Base-by-base conservation (phyloP, 495 filamentous ascomycete species). In the Parachaetomium inaequale region DNA sequence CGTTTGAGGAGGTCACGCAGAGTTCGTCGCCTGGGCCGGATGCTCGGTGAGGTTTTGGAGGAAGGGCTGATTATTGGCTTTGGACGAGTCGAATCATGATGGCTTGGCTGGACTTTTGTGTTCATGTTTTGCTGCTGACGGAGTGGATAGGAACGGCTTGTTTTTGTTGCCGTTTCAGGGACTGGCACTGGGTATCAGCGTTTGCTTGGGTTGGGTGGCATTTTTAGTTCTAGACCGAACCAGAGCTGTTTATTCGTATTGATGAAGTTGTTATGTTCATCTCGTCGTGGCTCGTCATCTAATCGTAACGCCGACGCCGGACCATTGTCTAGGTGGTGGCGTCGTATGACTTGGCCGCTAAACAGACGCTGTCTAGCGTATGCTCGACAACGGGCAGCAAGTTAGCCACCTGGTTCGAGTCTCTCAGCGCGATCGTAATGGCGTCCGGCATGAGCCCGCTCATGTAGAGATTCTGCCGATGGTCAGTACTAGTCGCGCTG, bases 321-420 rank as follows among this genome's bases (percentile, higher is more conserved):
- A 61, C 49, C 23, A 36, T 34, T 42, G 51, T 52, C 23, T 29
- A 25, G 17, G 26, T 23, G 25, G 28, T 29, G 7, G 7, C 8
- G 11, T 31, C 14, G n/a, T 57, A 59, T 19, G 51, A 38, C 7
- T 43, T 68, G 47, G 59, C 55, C 40, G 66, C 68, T 21, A 79
- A 62, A 11, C 67, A 72, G 45, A 83, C 73, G 32, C 74, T 76
- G 63, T 84, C 81, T 11, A 81, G 55, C 6, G 66, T 70, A 31
- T 80, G 71, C 29, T 89, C 88, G 36, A 92, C 84, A 23, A 89
- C 70, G 17, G 89, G 89, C 45, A 96, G 74, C 55, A 94, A 71
- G 51, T 88, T 83, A 12, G 84, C 87, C 26, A 98, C 71, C 62
- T 83, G 79, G 66, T 96, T 96, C 8, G 92, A 82, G 74, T 98